Percentiles rank a stretch among this genome's conserved stretches.
These are phyloP conservation scores for Entophlyctis luteolus DNA, from an alignment of 192 early-diverging fungal genomes.

Conservation along the genomic window DNA sequence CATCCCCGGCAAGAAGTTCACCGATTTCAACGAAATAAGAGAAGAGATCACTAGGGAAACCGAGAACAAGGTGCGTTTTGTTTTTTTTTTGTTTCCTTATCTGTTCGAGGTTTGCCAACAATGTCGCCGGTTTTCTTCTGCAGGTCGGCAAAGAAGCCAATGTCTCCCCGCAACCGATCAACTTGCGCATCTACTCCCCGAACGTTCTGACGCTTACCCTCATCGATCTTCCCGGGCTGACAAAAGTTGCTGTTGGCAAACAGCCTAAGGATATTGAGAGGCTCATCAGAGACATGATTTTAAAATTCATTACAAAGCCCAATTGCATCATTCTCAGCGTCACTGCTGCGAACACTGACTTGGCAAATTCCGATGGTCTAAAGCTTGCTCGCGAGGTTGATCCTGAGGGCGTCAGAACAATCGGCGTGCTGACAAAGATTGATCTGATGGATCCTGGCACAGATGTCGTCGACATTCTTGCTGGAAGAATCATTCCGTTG, in stretches of 20 bases:
- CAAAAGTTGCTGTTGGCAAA: constrained; percentile 92
- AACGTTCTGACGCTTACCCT: constrained; percentile 98
- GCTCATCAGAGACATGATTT: constrained; percentile 96
- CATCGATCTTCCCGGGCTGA: constrained; percentile 98
- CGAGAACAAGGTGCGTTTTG: constrained; percentile 43
- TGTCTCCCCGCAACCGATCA: constrained; percentile 95
- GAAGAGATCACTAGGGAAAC: constrained; percentile 94
- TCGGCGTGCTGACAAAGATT: constrained; percentile 99
- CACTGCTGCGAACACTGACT: constrained; percentile 95
- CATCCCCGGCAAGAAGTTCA: constrained; percentile 93
- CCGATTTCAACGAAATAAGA: constrained; percentile 93
- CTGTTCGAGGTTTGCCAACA: not conserved
- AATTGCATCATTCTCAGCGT: constrained; percentile 98
- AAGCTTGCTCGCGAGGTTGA: constrained; percentile 98
- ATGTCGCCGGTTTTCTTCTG: too few relatives aligned
- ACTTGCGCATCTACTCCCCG: constrained; percentile 94
- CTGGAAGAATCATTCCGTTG: constrained; percentile 93
- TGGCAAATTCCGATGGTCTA: constrained; percentile 99
- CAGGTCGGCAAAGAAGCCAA: constrained; percentile 59
- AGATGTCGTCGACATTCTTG: constrained; percentile 98
- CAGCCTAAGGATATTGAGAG: constrained; percentile 99
- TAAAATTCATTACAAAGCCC: constrained; percentile 95
- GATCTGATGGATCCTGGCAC: constrained; percentile 99
- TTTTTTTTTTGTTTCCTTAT: constrained; percentile 12
- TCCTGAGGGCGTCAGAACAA: constrained; percentile 95